Base-by-base conservation (phyloP, 805 yeast genomes). In the Teunomyces tritomae region DNA sequence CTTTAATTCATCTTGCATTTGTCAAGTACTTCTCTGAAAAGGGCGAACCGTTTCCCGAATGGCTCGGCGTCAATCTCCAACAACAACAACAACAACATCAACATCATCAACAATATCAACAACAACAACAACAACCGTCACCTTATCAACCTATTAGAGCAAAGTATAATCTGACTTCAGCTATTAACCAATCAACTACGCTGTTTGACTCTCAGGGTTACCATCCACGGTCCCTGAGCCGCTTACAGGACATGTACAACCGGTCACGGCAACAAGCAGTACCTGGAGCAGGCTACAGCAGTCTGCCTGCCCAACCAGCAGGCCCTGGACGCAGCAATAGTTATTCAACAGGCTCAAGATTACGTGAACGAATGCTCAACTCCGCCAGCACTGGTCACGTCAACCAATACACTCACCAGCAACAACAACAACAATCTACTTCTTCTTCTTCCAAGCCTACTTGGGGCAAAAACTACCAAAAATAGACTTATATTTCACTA, bases 1-100 rank as follows among this genome's bases (percentile, higher is more conserved):
- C 78, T 0, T 60, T 73, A 46, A 65, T 73, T 51, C 77, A 73
- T 59, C 65, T 68, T 50, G 76, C 78, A 2, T 72, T 73, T 50
- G 71, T 71, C 34, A 65, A 64, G 44, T 69, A 67, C 53, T 73
- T 59, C 46, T 28, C 43, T 4, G 26, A 54, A 5, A 57, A 56
- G 14, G 52, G 57, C 30, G 58, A 61, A 43, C 63, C 68, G n/a
- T 73, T 66, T 46, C 78, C 78, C 20, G 76, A 71, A 27, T 73
- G 78, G 78, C 60, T 73, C 29, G 78, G 76, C 4, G 69, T 58
- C 10, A 59, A 29, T 13, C 50, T 33, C 11, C 49, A 44, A 34
- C 55, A 51, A 34, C 44, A 13, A 28, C 52, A 53, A 27, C 55
- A 47, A 16, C 47, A 44, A 28, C 29, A 14, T n/a, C 33, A 27